Conservation (phyloP, 345 rosid genomes). For the Cardamine chenopodiifolia region DNA sequence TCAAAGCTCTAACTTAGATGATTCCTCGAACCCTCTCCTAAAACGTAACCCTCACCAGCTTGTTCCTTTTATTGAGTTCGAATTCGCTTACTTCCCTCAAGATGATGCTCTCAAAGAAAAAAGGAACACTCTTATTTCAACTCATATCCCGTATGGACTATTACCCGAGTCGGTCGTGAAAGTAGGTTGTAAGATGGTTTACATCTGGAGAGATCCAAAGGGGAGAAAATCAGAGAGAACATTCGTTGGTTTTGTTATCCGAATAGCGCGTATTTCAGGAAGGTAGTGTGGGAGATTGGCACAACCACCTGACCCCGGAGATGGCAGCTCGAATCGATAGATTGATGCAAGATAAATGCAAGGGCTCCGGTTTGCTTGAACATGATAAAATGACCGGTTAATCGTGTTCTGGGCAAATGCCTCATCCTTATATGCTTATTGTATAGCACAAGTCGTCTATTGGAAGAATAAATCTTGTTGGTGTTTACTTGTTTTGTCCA, state of each 20-base stretch:
- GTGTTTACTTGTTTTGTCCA: no score
- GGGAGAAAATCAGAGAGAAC: conserved; percentile 7
- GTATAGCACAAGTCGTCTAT: neutral
- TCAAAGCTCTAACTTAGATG: conserved; percentile 21
- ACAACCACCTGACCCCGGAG: neutral
- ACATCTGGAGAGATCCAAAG: conserved; percentile 37
- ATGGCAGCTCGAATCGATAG: conserved; percentile 34
- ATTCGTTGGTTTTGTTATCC: neutral
- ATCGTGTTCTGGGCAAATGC: neutral
- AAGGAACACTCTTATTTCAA: conserved; percentile 26
- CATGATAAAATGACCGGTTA: neutral
- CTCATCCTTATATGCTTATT: neutral
- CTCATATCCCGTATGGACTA: conserved; percentile 2
- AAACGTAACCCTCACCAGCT: conserved; percentile 34
- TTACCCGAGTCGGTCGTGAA: neutral
- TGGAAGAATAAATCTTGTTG: no score
- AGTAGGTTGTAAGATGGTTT: conserved; percentile 32
- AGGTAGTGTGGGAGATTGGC: conserved; percentile 36
- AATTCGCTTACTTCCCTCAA: neutral
- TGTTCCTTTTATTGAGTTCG: conserved; percentile 29
- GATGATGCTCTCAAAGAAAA: conserved; percentile 16
- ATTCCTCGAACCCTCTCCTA: conserved; percentile 1
- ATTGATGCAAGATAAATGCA: conserved; percentile 19
- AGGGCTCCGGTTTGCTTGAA: conserved; percentile 17
- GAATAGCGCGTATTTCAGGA: conserved; percentile 25